Evolutionary conservation across 345 rosid genomes (phyloP), one percentile per base, ranked within the genome.

Genomic region (Draba incana): DNA sequence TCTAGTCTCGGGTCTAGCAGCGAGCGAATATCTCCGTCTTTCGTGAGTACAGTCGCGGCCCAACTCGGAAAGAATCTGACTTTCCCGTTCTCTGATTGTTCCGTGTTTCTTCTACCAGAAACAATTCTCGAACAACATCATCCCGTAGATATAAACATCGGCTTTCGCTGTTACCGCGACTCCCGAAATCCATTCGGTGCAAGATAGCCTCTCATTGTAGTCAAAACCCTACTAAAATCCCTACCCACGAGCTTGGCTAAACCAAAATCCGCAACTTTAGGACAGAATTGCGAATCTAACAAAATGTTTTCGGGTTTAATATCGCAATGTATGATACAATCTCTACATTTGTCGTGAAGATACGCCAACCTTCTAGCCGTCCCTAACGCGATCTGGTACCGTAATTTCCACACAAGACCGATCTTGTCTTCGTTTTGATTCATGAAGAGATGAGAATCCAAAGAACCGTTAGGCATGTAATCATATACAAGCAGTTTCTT

Each of bases 111-210:
- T 77, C 82, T 85, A 56, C 96, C 98, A 0, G 92, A 89, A 15
- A 87, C 79, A 57, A 87, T n/a, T 9, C 77, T 92, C 98, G 8
- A 89, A 84, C 15, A 92, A 77, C 95, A 89, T 86, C 96, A 92
- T 89, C 6, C 98, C 98, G 8, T 82, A 89, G 78, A 96, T 92
- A 63, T 87, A 92, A 30, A 89, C 96, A 67, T 92, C 96, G 1
- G 92, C 96, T 68, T 92, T 89, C 3, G 89, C 84, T 5, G 92
- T 89, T 48, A 87, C 79, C 23, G 94, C 87, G 15, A 86, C 88
- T 37, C 95, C 94, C 1, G 98, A 89, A 52, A 92, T 83, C 98
- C 96, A 92, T 70, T 92, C 96, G 95, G 96, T 3, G 95, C 98
- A 4, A 92, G 95, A 69, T 92, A 92, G 8, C 96, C 95, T 77